Conservation (phyloP, 257 asterid species). For the Gardenia jasminoides region DNA sequence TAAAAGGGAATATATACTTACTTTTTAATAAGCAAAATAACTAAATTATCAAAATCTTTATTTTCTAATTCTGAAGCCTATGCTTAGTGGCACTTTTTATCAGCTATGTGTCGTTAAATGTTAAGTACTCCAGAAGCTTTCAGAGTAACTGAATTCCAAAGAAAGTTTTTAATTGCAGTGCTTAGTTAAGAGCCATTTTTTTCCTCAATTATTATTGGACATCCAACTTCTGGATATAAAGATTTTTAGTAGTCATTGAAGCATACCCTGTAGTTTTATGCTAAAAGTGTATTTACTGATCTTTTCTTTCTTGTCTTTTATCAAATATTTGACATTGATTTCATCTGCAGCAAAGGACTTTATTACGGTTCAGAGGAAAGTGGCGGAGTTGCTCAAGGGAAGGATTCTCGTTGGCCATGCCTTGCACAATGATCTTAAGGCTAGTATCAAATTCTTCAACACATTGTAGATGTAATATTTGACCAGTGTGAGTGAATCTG, state of each 20-base stretch:
- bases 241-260: neutral
- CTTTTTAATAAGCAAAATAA: neutral
- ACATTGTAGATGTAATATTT: neutral
- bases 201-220: neutral
- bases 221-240: neutral
- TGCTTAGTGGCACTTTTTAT: neutral
- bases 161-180: too few relatives aligned
- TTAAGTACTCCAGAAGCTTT: neutral
- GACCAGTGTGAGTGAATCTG: neutral
- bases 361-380: constrained; percentile 65
- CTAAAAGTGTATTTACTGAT: neutral
- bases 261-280: neutral
- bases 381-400: constrained; percentile 76
- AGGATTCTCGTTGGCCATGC: constrained; percentile 94
- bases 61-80: neutral
- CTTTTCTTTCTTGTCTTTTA: neutral
- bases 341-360: constrained; percentile 76
- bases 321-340: constrained; percentile 15
- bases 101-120: neutral
- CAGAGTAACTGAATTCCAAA: too few relatives aligned
- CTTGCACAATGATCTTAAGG: constrained; percentile 88
- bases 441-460: constrained; percentile 27
- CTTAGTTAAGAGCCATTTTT: neutral
- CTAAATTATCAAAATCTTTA: neutral
- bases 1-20: neutral